These are phyloP conservation scores for Kurtzmaniella quercitrusa DNA, from an alignment of 1,139 yeast genomes.

Conservation along the genomic window DNA sequence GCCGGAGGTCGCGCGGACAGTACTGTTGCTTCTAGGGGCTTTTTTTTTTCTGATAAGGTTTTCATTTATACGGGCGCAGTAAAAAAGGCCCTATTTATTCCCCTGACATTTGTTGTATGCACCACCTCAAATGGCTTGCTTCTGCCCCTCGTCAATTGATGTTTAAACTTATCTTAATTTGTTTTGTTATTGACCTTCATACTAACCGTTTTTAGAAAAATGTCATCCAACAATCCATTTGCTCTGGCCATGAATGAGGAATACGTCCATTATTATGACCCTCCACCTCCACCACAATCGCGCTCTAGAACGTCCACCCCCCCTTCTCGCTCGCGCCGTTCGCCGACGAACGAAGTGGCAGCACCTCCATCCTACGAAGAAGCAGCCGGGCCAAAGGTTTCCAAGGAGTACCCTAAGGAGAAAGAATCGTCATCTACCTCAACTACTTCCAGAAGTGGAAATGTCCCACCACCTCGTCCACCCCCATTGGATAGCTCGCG, in stretches of 20 bases:
- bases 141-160: neutral
- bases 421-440: constrained; percentile 30
- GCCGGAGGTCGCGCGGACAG: too few relatives aligned
- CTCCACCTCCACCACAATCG: constrained; percentile 26
- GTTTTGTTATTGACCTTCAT: constrained; percentile 6
- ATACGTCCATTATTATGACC: constrained; percentile 31
- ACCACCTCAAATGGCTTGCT: neutral
- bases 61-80: neutral
- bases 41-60: neutral
- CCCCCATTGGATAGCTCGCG: neutral
- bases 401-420: constrained; percentile 50
- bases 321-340: constrained; percentile 12
- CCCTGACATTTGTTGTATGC: neutral
- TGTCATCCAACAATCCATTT: constrained; percentile 57
- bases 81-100: neutral
- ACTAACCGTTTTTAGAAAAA: constrained; percentile 31
- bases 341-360: constrained; percentile 8
- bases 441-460: constrained; percentile 11
- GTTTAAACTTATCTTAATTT: neutral
- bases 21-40: neutral
- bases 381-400: constrained; percentile 50
- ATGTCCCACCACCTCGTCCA: constrained; percentile 9
- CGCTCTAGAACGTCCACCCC: constrained; percentile 7
- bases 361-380: constrained; percentile 65
- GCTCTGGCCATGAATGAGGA: constrained; percentile 43